These are phyloP conservation scores for Solanum phureja DNA, from an alignment of 257 asterid genomes.

Conservation along the genomic window DNA sequence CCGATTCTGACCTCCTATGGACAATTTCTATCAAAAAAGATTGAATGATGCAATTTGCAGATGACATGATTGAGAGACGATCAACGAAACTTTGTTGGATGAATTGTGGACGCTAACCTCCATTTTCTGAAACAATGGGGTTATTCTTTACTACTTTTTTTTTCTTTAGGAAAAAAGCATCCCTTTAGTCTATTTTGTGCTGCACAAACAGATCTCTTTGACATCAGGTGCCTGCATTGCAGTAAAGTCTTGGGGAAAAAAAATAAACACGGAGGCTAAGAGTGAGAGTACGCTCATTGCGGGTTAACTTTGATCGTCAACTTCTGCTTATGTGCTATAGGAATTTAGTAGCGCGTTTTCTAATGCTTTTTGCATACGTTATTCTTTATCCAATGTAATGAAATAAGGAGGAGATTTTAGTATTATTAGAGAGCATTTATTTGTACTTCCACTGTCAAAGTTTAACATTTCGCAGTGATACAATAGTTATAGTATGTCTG, in stretches of 20 bases:
- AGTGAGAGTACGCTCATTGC: not conserved
- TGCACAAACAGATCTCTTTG: not conserved
- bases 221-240: not conserved
- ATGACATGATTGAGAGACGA: not conserved
- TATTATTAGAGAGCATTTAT: not conserved
- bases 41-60: slow-evolving; percentile 3
- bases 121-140: not conserved
- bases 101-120: not conserved
- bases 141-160: not conserved
- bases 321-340: not conserved
- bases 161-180: not conserved
- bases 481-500: not conserved
- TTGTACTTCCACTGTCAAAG: not conserved
- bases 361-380: not conserved
- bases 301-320: not conserved
- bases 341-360: not conserved
- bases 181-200: not conserved
- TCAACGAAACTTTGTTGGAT: not conserved
- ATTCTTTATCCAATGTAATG: not conserved
- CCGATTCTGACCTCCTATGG: slow-evolving; percentile 86
- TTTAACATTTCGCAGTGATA: not conserved
- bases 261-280: not conserved
- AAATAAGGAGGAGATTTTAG: not conserved
- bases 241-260: not conserved
- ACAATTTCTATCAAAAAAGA: slow-evolving; percentile 61